phyloP scores from a whole-genome alignment of 495 filamentous ascomycete genomes.

The Tuber magnatum region DNA sequence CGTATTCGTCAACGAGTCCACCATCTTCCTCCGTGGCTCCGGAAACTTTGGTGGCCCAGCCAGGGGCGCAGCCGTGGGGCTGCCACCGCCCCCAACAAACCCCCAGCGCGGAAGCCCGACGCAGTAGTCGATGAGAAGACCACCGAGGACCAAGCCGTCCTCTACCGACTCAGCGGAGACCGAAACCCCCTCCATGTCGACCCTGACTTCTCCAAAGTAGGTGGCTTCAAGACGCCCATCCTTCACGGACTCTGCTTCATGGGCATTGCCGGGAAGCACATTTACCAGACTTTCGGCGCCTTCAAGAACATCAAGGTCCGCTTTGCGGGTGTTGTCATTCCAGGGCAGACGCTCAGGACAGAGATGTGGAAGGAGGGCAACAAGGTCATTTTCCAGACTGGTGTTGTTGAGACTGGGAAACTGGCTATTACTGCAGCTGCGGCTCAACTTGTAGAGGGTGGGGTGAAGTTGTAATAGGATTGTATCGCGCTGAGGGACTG shows the following conservation, averaged over 20 bases:
- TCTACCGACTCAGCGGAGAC: constrained; percentile 93
- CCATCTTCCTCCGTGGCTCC: constrained; percentile 82
- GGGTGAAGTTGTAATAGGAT: constrained; percentile 53
- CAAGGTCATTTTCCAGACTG: constrained; percentile 84
- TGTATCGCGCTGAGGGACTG: background rate
- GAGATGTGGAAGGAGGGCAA: constrained; percentile 98
- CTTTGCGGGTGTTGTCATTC: constrained; percentile 86
- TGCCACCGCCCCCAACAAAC: constrained; percentile 67
- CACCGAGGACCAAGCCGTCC: constrained; percentile 82
- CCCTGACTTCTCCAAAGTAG: constrained; percentile 86
- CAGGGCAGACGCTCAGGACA: constrained; percentile 87
- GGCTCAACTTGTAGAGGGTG: constrained; percentile 63
- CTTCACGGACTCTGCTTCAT: constrained; percentile 95
- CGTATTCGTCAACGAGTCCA: constrained; percentile 93
- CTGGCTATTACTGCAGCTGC: constrained; percentile 80
- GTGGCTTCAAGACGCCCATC: constrained; percentile 92
- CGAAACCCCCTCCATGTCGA: constrained; percentile 93
- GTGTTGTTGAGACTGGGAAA: constrained; percentile 94
- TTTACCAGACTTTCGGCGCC: constrained; percentile 72
- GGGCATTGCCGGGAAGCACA: constrained; percentile 81
- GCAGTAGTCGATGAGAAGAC: constrained; percentile 81
- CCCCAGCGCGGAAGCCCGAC: constrained; percentile 71
- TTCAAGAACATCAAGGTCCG: constrained; percentile 95
- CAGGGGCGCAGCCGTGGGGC: constrained; percentile 70
- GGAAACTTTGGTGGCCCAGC: constrained; percentile 85